Evolutionary conservation across 2,329 filamentous ascomycete species (phyloP), one percentile per base, ranked within the genome.

Genomic region (Arthrobotrys conoides): DNA sequence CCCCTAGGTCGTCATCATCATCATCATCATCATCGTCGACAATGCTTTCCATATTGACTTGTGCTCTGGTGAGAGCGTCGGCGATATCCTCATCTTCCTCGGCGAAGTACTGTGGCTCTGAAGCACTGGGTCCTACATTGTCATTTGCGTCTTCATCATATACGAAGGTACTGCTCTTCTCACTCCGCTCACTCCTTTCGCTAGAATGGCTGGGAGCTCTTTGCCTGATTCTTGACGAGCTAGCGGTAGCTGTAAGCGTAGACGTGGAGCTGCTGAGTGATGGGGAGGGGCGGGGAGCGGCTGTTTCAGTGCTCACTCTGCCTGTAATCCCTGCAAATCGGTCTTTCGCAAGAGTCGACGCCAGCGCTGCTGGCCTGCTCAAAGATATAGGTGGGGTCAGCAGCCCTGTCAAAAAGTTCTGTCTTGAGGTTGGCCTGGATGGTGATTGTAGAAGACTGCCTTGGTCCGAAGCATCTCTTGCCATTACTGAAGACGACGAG

Each of bases 371-470:
- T 16, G 76, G 63, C 30, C 75, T 71, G 38, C 64, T 80, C 36
- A 80, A 48, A 3, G 71, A 80, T 12, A 70, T 80, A 5, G 81
- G 81, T 22, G 82, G 81, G 1, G 81, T 77, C n/a, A 82, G 80
- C 20, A 82, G 80, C 27, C 80, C 80, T 24, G 77, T 81, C 41
- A 82, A 53, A 46, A 82, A 82, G 64, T 73, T 79, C 57, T 73
- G 76, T 59, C 76, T 33, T 41, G 81, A 82, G 2, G 78, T 77
- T n/a, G 82, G 80, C 22, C 81, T 77, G 36, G 81, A 80, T 24
- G 80, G 67, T 12, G 79, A 72, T 53, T 80, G 79, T 14, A 76
- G 66, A 20, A 48, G 51, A 24, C 78, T 80, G 2, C 81, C 80
- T 66, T 80, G 81, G 10, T 79, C 80, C 27, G 80, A 81, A 5